Conservation (phyloP, 139 green algal species). For the Ettlia oleoabundans region DNA sequence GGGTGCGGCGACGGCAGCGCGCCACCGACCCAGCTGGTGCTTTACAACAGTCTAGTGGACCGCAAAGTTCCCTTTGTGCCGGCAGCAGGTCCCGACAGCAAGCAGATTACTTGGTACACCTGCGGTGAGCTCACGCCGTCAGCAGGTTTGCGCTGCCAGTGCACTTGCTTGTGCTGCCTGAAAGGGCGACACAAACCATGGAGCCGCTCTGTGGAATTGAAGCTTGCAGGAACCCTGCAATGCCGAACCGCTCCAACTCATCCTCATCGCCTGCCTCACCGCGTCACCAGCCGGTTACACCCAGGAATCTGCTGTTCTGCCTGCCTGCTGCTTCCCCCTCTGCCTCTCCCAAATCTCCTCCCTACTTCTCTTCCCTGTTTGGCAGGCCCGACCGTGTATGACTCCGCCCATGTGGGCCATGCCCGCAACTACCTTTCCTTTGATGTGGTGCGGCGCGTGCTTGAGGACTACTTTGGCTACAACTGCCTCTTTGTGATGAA, state of each 20-base stretch:
- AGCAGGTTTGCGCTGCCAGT: neutral
- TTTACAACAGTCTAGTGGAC: slow-evolving; percentile 90
- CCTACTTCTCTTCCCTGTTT: no score
- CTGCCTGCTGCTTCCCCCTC: no score
- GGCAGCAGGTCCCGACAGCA: slow-evolving; percentile 60
- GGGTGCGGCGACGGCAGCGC: neutral
- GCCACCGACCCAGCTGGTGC: slow-evolving; percentile 43
- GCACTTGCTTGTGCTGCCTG: neutral
- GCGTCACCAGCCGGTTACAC: no score
- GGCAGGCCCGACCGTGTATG: slow-evolving; percentile 95
- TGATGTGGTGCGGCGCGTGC: slow-evolving; percentile 94
- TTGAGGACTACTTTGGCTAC: slow-evolving; percentile 98
- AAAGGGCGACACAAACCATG: neutral
- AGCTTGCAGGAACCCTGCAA: no score
- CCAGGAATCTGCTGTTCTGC: no score
- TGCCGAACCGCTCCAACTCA: no score
- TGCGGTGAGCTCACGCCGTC: slow-evolving; percentile 71
- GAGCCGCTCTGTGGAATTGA: no score
- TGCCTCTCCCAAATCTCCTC: neutral
- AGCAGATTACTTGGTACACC: slow-evolving; percentile 90
- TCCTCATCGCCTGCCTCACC: no score
- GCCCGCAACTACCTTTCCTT: slow-evolving; percentile 98
- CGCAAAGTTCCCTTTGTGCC: slow-evolving; percentile 89
- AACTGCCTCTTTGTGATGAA: slow-evolving; percentile 88
- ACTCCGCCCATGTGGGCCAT: slow-evolving; percentile 94